Evolutionary conservation across 2,329 filamentous ascomycete genomes (phyloP).

Genomic region (Pseudohalonectria lignicola): DNA sequence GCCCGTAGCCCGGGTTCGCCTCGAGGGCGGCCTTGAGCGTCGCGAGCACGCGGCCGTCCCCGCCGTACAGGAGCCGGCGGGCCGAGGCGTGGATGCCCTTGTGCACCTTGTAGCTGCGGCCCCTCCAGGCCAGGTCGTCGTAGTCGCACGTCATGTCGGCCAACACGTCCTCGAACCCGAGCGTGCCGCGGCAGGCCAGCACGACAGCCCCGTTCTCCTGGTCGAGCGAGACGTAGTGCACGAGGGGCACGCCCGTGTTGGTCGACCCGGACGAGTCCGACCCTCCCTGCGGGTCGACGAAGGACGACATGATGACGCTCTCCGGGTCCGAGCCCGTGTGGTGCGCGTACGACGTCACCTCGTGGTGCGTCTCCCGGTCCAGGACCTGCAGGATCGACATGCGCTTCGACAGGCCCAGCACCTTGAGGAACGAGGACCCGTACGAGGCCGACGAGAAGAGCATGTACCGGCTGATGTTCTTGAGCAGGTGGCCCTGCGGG

Average conservation of each 20-base stretch:
- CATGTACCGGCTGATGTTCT: conserved; percentile 54
- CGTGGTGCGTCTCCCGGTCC: conserved; percentile 40
- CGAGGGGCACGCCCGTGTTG: conserved; percentile 55
- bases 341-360: conserved; percentile 52
- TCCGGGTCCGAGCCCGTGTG: conserved; percentile 48
- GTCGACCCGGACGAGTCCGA: conserved; percentile 54
- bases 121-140: conserved; percentile 53
- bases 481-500: conserved; percentile 45
- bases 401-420: conserved; percentile 49
- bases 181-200: conserved; percentile 59
- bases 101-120: conserved; percentile 56
- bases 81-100: conserved; percentile 67
- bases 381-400: conserved; percentile 22
- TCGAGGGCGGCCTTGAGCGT: conserved; percentile 56
- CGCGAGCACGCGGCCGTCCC: conserved; percentile 53
- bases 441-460: conserved; percentile 57
- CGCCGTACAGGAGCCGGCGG: conserved; percentile 54
- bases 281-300: conserved; percentile 57
- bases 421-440: conserved; percentile 49
- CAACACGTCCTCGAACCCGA: conserved; percentile 64
- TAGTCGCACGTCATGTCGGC: conserved; percentile 68
- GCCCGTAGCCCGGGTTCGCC: conserved; percentile 57
- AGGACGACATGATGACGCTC: conserved; percentile 57
- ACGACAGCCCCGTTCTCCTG: conserved; percentile 63
- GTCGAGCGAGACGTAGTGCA: conserved; percentile 64